Conservation (phyloP, 2,329 filamentous ascomycete genomes). For the Epichloe baconii region DNA sequence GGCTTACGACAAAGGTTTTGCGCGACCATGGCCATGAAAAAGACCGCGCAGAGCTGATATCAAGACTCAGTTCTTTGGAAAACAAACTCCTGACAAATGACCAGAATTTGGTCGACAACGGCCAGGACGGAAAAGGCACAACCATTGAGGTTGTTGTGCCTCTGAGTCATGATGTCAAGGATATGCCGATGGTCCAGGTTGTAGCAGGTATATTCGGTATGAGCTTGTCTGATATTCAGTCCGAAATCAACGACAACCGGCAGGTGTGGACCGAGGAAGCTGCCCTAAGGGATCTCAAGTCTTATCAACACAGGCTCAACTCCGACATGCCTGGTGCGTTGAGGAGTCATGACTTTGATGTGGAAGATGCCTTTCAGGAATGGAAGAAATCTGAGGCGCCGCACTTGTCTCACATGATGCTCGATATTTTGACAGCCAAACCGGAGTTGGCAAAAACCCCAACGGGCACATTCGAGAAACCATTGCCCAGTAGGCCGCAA, state of each 20-base stretch:
- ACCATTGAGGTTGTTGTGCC: constrained; percentile 74
- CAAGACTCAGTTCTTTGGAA: constrained; percentile 67
- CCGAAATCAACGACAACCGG: constrained; percentile 73
- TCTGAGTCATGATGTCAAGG: constrained; percentile 82
- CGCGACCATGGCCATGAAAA: constrained; percentile 74
- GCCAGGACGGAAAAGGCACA: constrained; percentile 21
- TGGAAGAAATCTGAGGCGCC: constrained; percentile 88
- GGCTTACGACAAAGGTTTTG: constrained; percentile 67
- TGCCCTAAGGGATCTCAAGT: constrained; percentile 80
- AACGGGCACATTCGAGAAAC: constrained; percentile 42
- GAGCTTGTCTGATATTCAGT: constrained; percentile 66
- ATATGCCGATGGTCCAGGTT: constrained; percentile 86
- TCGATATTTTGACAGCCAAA: constrained; percentile 75
- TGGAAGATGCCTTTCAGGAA: constrained; percentile 72
- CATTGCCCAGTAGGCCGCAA: constrained; percentile 37
- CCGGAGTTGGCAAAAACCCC: constrained; percentile 74
- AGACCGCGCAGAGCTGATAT: constrained; percentile 73
- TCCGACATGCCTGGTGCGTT: constrained; percentile 67
- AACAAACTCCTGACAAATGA: constrained; percentile 91
- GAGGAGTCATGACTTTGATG: constrained; percentile 74
- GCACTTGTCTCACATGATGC: constrained; percentile 84
- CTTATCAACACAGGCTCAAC: constrained; percentile 81
- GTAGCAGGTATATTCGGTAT: constrained; percentile 80
- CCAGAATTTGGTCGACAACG: constrained; percentile 53
- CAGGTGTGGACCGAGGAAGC: constrained; percentile 82